A percentile compares a stretch with the other conserved stretches of the same genome.
Evolutionary conservation across 495 filamentous ascomycete genomes (phyloP).

Genomic region (Evernia prunastri): DNA sequence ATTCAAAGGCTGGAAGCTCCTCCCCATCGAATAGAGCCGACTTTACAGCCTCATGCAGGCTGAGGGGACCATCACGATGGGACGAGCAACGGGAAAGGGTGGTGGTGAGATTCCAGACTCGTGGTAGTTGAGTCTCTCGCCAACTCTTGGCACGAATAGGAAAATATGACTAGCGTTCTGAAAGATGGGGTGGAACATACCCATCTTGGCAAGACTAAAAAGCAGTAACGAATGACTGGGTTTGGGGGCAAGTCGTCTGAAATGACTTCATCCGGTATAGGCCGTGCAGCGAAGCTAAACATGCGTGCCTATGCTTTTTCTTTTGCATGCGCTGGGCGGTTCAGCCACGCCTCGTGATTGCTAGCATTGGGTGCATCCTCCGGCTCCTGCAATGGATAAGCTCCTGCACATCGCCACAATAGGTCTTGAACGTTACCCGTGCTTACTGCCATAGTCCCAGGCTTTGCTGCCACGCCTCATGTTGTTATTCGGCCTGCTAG

Average conservation of each 20-base stretch:
- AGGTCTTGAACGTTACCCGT: background rate
- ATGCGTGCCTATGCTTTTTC: background rate
- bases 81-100: background rate
- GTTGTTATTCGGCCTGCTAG: background rate
- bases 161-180: background rate
- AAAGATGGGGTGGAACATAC: background rate
- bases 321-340: background rate
- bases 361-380: background rate
- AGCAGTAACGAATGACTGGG: background rate
- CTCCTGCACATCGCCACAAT: background rate
- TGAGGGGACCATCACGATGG: background rate
- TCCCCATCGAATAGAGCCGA: background rate
- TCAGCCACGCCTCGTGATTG: background rate
- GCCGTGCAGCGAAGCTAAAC: background rate
- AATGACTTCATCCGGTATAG: slow-evolving; percentile 10
- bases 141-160: background rate
- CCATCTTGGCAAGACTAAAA: background rate
- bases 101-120: slow-evolving; percentile 5
- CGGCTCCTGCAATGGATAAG: background rate
- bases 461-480: background rate
- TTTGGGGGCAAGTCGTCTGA: slow-evolving; percentile 8
- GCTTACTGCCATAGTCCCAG: background rate
- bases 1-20: background rate
- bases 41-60: background rate
- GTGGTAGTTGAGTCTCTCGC: background rate